Percentiles rank a stretch among this genome's conserved stretches.
Conservation (phyloP, 2,329 filamentous ascomycete species). For the Fusarium subglutinans region DNA sequence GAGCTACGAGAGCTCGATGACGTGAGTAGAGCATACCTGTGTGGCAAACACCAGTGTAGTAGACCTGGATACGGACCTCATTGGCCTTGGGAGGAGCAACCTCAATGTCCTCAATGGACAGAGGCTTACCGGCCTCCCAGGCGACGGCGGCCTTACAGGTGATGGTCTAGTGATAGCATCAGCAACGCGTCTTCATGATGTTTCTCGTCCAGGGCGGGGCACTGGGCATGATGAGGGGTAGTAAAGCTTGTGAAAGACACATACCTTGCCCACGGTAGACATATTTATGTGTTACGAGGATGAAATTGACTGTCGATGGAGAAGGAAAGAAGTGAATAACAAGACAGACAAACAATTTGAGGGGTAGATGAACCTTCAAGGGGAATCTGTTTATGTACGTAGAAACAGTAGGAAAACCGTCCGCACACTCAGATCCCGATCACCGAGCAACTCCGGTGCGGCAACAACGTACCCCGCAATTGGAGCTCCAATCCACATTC, state of each 20-base stretch:
- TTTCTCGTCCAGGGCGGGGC: conserved; percentile 37
- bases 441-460: conserved; percentile 42
- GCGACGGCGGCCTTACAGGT: conserved; percentile 97
- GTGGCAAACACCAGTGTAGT: conserved; percentile 99
- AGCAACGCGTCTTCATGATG: conserved; percentile 21
- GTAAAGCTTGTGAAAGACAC: conserved; percentile 29
- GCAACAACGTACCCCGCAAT: conserved; percentile 41
- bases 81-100: conserved; percentile 88
- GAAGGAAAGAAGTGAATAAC: conserved; percentile 18
- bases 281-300: conserved; percentile 46
- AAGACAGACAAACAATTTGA: conserved; percentile 22
- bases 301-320: conserved; percentile 26
- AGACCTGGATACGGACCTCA: conserved; percentile 96
- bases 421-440: conserved; percentile 42
- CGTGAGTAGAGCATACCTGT: conserved; percentile 69
- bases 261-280: conserved; percentile 64
- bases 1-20: conserved; percentile 10
- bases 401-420: conserved; percentile 30
- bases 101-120: conserved; percentile 91
- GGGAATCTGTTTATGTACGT: conserved; percentile 38
- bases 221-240: conserved; percentile 27
- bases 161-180: conserved; percentile 72
- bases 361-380: conserved; percentile 24
- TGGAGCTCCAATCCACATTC: conserved; percentile 37
- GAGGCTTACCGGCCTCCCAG: conserved; percentile 93